Base-by-base conservation (phyloP, 345 rosid genomes). In the Salix brachista region DNA sequence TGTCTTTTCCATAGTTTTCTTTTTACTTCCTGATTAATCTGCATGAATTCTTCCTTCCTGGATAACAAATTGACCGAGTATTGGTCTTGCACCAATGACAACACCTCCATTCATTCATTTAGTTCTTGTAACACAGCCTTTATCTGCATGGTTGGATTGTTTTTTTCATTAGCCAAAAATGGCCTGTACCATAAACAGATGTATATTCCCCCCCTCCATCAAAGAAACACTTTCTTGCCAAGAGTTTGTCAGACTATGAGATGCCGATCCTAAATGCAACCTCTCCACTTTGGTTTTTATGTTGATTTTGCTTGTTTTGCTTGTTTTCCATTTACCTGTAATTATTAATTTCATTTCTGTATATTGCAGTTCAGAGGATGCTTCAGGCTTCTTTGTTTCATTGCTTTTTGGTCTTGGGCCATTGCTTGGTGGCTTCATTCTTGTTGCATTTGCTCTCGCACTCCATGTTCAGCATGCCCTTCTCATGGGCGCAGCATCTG, bases 391-490 rank as follows among this genome's bases (percentile, higher is more conserved):
- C 85, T 92, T 94, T 50, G 96, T 96, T 77, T 96, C 99, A 17
- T 84, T 96, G 77, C 98, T 96, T 69, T 96, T 96, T 79, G 99
- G 98, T 73, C 92, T 96, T 6, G 98, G 98, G 70, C 99, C 99
- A 72, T 79, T 92, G 77, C 90, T 96, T 13, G 99, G 98, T 71
- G 98, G 99, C 50, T 46, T 84, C 9, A 77, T 89, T 83, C 92
- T 96, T 54, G 91, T 96, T 82, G 83, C 91, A 73, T 90, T 89
- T 79, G 95, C 93, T 62, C 84, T 90, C 73, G 88, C 97, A 26
- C 90, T 91, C 85, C 88, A 79, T 54, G 89, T 96, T 77, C 94
- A 87, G 87, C 98, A 96, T 70, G 97, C 99, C 70, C 86, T 96
- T 70, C 97, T 94, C 68, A 92, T 89, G 96, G 97, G 99, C 77